Conservation (phyloP, 805 yeast species). For the Saturnispora serradocipensis region DNA sequence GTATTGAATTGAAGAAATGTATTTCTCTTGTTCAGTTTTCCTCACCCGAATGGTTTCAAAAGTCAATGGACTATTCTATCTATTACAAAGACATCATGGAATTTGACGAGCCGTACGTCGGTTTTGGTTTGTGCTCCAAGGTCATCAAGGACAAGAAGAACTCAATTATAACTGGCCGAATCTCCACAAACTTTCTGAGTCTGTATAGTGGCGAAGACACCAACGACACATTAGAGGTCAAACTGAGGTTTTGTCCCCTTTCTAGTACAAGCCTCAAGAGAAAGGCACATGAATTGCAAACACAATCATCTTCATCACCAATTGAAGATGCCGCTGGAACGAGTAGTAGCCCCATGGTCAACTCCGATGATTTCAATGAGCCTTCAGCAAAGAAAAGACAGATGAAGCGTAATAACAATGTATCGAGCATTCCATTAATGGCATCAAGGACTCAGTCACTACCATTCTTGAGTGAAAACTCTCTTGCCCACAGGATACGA, state of each 20-base stretch:
- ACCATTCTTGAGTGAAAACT: slow-evolving; percentile 25
- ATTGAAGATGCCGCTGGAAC: slow-evolving; percentile 4
- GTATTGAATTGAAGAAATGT: slow-evolving; percentile 36
- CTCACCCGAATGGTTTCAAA: slow-evolving; percentile 35
- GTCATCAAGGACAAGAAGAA: slow-evolving; percentile 18
- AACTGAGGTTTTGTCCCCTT: slow-evolving; percentile 37
- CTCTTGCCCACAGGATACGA: slow-evolving; percentile 26
- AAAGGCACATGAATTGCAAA: neutral
- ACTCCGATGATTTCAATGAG: slow-evolving; percentile 13
- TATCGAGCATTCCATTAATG: slow-evolving; percentile 16
- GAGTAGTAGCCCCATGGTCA: slow-evolving; percentile 3
- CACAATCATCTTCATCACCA: slow-evolving; percentile 6
- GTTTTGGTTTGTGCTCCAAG: slow-evolving; percentile 34
- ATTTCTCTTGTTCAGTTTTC: slow-evolving; percentile 37
- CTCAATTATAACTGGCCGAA: slow-evolving; percentile 44
- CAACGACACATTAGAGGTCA: slow-evolving; percentile 45
- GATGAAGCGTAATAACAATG: slow-evolving; percentile 1
- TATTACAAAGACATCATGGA: slow-evolving; percentile 40
- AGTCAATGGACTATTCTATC: slow-evolving; percentile 36
- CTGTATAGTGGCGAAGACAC: slow-evolving; percentile 32
- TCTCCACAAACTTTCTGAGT: slow-evolving; percentile 47
- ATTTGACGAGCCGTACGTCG: slow-evolving; percentile 43
- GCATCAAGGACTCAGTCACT: slow-evolving; percentile 31
- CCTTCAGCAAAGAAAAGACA: slow-evolving; percentile 5
- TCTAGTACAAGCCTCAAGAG: neutral